Base-by-base conservation (phyloP, 768 basidiomycete genomes). In the Coprinopsis cinerea region DNA sequence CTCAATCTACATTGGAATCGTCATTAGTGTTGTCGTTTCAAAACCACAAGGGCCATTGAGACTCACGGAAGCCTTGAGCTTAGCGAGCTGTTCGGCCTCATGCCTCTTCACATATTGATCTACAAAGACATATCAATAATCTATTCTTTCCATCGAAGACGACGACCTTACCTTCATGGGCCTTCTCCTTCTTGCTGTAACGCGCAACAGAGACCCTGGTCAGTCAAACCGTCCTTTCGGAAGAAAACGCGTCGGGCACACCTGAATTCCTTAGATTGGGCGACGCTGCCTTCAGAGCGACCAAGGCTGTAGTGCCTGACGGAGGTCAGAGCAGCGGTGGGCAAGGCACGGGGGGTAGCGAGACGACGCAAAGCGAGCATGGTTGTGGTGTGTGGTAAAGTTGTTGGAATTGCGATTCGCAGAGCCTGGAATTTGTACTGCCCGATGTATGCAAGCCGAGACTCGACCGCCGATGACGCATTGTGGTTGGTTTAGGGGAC, bases 101-200 rank as follows among this genome's bases (percentile, higher is more conserved):
- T 81, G 81, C 52, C 68, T 63, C 48, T 75, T 80, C 41, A 75
- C 71, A 55, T 81, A 88, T 67, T 85, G 75, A 51, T 85, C 86
- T 88, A 48, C 11, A 45, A 36, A n/a, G 26, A 15, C 44, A 9
- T 32, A 11, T 7, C 27, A 32, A 32, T 28, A 27, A 41, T 17
- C 23, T 25, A 30, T 23, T 25, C 5, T 5, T 5, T 26, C 18
- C 35, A 4, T 3, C 14, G 4, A 10, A 18, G 44, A 32, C 27
- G 4, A 17, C 4, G 26, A n/a, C n/a, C 46, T 10, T 50, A 64
- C 65, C 62, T 50, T 88, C 86, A 45, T 85, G 77, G 17, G 85
- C 86, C 61, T 76, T 82, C 64, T 88, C 86, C 65, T 79, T 87
- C 66, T 80, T 79, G 59, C 86, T 88, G 63, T 30, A 63, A 36